Evolutionary conservation across 2,329 filamentous ascomycete genomes (phyloP), one percentile per base, ranked within the genome.

Genomic region (Botrytis pseudocinerea): DNA sequence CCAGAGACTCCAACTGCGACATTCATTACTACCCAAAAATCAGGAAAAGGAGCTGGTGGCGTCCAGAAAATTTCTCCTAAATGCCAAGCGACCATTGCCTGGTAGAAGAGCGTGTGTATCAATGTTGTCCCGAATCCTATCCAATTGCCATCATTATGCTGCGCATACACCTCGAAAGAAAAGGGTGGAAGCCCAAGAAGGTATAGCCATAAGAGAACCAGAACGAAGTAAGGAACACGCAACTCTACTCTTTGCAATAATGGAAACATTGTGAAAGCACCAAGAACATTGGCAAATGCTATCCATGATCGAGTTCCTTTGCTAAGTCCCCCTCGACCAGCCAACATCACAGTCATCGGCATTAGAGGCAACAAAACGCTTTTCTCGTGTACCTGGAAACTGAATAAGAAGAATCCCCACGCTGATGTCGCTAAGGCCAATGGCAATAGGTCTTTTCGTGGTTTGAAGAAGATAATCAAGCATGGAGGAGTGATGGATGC

Each of bases 301-400:
- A 98, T 91, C 96, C 96, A 99, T 2, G 93, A 91, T 66, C 96
- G 89, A 28, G 89, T 89, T 70, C 91, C 90, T 74, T 92, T 92
- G 74, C 89, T 89, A 68, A 99, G 84, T 0, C 95, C 95, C 66
- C 93, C 89, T 75, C 91, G 89, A 25, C 92, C 91, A 25, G 93
- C 92, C 57, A 99, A 86, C 8, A 98, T 86, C 10, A 98, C 83
- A 0, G 95, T 98, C 93, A 97, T 97, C 0, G 96, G 96, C 81
- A 98, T 89, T 64, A 99, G 85, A 1, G 96, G 97, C 3, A 99
- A 88, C 8, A 99, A 86, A 0, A 97, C 94, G 77, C 95, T 98
- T 87, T 99, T 99, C 84, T 99, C 96, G 79, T 99, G 96, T 0
- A 99, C 97, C 81, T 99, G 96, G 82, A 97, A 99, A 78, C 94